phyloP scores from a whole-genome alignment of 768 basidiomycete species.

The Pleurotus salmoneostramineus region DNA sequence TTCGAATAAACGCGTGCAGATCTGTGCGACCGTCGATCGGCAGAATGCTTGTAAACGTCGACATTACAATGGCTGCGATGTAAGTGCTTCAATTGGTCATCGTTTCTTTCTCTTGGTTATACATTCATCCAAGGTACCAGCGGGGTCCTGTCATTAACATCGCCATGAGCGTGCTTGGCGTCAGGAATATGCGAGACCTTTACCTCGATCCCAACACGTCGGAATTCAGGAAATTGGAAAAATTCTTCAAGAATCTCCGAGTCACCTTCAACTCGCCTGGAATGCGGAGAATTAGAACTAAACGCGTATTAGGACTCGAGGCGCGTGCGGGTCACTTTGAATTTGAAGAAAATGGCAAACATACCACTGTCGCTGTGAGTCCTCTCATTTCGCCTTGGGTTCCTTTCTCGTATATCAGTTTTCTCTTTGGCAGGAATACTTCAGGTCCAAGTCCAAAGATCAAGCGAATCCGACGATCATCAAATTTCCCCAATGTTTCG shows the following conservation, averaged over 20 bases:
- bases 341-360: too few species aligned
- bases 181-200: conserved; percentile 24
- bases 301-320: too few species aligned
- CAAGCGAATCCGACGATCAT: too few species aligned
- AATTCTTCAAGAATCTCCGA: conserved; percentile 33
- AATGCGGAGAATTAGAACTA: too few species aligned
- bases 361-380: too few species aligned
- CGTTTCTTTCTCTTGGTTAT: not conserved
- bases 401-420: too few species aligned
- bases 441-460: too few species aligned
- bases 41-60: conserved; percentile 40
- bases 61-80: conserved; percentile 43
- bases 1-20: conserved; percentile 18
- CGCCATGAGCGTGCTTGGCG: conserved; percentile 24
- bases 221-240: conserved; percentile 27
- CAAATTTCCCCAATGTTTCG: too few species aligned
- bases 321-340: too few species aligned
- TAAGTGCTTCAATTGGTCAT: conserved; percentile 20
- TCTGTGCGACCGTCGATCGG: conserved; percentile 41
- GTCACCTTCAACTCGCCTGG: too few species aligned
- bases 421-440: too few species aligned
- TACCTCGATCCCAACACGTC: conserved; percentile 13
- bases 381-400: too few species aligned
- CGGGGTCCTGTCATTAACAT: conserved; percentile 25
- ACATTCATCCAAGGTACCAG: conserved; percentile 19